Conservation (phyloP, 208 protist genomes). For the Leptomonas seymouri region DNA sequence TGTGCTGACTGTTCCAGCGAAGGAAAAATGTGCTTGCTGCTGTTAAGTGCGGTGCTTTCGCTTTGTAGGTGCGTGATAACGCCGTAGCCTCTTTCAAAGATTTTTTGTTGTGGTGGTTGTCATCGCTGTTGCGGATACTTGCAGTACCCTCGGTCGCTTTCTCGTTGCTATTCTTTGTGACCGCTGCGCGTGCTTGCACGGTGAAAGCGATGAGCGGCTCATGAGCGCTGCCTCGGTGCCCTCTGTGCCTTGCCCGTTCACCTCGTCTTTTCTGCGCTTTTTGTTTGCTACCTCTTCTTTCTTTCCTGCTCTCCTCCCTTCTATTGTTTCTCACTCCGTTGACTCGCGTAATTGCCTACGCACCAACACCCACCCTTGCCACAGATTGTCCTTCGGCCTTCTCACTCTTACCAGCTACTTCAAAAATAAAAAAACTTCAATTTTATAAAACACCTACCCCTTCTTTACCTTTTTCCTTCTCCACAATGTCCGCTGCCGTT, state of each 20-base stretch:
- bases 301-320: not conserved
- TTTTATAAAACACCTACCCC: no score
- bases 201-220: no score
- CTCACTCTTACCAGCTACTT: not conserved
- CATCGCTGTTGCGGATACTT: no score
- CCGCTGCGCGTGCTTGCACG: no score
- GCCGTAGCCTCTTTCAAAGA: no score
- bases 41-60: no score
- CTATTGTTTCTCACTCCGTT: not conserved
- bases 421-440: constrained; percentile 12
- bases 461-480: not conserved
- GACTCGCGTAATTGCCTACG: not conserved
- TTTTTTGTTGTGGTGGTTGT: no score
- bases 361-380: not conserved
- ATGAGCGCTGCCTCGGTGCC: not conserved
- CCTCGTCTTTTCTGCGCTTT: constrained; percentile 14
- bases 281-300: constrained; percentile 1
- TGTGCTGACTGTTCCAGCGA: no score
- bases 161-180: no score
- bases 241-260: not conserved
- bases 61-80: no score
- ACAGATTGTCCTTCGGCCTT: constrained; percentile 18
- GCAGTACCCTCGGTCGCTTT: no score
- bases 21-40: no score
- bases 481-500: constrained; percentile 49